Evolutionary conservation across 2,329 filamentous ascomycete species (phyloP).

Genomic region (Elsinoe perseae): DNA sequence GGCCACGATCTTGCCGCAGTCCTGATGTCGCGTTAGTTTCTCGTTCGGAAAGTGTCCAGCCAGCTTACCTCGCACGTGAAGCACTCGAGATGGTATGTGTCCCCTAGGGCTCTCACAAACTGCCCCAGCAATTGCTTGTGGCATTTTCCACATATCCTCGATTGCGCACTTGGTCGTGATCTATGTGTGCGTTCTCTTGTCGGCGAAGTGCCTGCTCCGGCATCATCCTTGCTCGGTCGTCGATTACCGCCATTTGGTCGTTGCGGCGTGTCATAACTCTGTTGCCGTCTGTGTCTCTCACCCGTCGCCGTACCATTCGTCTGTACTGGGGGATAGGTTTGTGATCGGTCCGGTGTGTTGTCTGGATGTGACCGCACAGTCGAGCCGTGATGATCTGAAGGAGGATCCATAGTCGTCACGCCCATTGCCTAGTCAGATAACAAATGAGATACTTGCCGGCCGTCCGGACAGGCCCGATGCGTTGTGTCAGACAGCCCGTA

Average conservation of each 20-base stretch:
- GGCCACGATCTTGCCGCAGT: conserved; percentile 92
- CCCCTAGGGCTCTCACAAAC: conserved; percentile 87
- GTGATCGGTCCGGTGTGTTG: conserved; percentile 8
- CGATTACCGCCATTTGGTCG: conserved; percentile 12
- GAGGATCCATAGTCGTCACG: conserved; percentile 8
- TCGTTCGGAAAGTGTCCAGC: conserved; percentile 16
- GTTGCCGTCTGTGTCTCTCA: conserved; percentile 8
- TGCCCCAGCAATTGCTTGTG: conserved; percentile 81
- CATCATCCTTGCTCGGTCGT: conserved; percentile 22
- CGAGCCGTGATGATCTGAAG: background rate
- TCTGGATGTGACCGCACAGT: background rate
- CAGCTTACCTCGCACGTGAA: conserved; percentile 85
- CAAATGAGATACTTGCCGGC: too few relatives aligned
- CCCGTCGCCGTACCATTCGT: background rate
- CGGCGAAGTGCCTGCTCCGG: conserved; percentile 23
- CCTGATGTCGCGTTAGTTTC: conserved; percentile 48
- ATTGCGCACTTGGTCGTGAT: conserved; percentile 31
- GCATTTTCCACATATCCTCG: conserved; percentile 67
- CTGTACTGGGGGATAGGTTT: conserved; percentile 6
- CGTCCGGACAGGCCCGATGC: background rate
- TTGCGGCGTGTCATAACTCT: conserved; percentile 13
- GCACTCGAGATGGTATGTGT: conserved; percentile 94
- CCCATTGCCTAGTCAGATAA: conserved; percentile 3
- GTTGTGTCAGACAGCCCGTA: background rate
- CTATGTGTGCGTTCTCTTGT: conserved; percentile 29